Evolutionary conservation across 768 basidiomycete genomes (phyloP).

Genomic region (Boletus rubescentipes): DNA sequence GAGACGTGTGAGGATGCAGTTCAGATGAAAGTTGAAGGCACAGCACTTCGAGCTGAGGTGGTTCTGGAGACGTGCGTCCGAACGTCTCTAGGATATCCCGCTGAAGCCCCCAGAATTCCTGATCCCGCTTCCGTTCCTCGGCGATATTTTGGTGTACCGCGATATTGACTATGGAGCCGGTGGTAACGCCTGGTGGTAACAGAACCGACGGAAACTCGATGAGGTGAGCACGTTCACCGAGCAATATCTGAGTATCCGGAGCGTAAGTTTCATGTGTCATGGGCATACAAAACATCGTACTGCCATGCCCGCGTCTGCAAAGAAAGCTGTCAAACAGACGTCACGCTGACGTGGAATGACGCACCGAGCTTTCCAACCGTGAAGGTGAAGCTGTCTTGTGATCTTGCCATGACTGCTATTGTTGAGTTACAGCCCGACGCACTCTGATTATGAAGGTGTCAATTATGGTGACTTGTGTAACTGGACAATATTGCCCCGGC

Average conservation of each 20-base stretch:
- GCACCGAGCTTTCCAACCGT: slow-evolving; percentile 94
- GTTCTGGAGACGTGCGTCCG: slow-evolving; percentile 62
- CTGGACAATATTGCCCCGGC: not conserved
- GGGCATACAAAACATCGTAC: slow-evolving; percentile 41
- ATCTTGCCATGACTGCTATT: slow-evolving; percentile 30
- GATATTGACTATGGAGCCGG: slow-evolving; percentile 97
- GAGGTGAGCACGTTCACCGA: slow-evolving; percentile 92
- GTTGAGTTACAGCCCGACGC: slow-evolving; percentile 3
- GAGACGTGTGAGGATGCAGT: not conserved
- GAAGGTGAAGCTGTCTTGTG: slow-evolving; percentile 77
- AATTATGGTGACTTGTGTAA: not conserved
- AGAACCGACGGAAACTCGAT: slow-evolving; percentile 98
- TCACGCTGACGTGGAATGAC: slow-evolving; percentile 24
- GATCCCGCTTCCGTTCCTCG: slow-evolving; percentile 81
- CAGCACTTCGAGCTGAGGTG: slow-evolving; percentile 73
- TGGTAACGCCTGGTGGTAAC: slow-evolving; percentile 85
- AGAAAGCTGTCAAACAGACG: slow-evolving; percentile 5
- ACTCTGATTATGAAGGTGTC: slow-evolving; percentile 4
- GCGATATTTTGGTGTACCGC: slow-evolving; percentile 84
- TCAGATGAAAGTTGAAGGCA: not conserved
- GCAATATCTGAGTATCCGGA: slow-evolving; percentile 60
- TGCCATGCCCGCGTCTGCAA: slow-evolving; percentile 93
- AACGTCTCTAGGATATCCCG: slow-evolving; percentile 73
- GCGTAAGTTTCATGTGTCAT: slow-evolving; percentile 1
- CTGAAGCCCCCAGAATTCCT: slow-evolving; percentile 85